Evolutionary conservation across 768 basidiomycete genomes (phyloP), one percentile per base, ranked within the genome.

Genomic region (Clitopilus passeckerianus): DNA sequence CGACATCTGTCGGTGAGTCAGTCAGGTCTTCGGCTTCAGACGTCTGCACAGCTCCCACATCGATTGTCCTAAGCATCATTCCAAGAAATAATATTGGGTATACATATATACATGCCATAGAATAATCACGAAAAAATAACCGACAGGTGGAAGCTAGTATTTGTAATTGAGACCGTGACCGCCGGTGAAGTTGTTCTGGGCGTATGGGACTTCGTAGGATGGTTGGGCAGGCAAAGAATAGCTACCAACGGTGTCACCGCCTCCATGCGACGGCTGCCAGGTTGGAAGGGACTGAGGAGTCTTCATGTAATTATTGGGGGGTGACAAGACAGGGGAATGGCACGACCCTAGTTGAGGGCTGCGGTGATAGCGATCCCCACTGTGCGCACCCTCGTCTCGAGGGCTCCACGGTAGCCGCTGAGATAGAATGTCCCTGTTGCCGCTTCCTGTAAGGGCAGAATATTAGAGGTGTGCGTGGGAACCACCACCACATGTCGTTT

Each of bases 161-260:
- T n/a, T 50, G 20, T 50, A 50, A 12, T 20, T 50, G n/a, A 50
- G 20, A n/a, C 22, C 22, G 22, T 12, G 20, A n/a, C 22, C 22
- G 22, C 22, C 22, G 10, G 46, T 18, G 18, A 18, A 50, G 18
- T 23, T 23, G 46, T 12, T 23, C 12, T 50, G 46, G n/a, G 46
- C 10, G n/a, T 78, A 77, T 27, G 70, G 68, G 34, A 71, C 60
- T 60, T 58, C 63, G 60, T 63, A 30, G 57, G 71, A 67, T 41
- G 62, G 43, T 62, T 20, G 68, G 66, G 56, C 72, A 67, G n/a
- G 71, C 63, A 18, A 5, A n/a, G 16, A 3, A 50, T 23, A 50
- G 10, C 6, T 23, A 18, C 22, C 46, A 18, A 50, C 46, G 46
- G 9, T 12, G 20, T 50, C 46, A 23, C 46, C 46, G 20, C 46